A percentile compares a stretch with the other conserved stretches of the same genome.
Evolutionary conservation across 768 basidiomycete species (phyloP).

Genomic region (Gautieria morchelliformis): DNA sequence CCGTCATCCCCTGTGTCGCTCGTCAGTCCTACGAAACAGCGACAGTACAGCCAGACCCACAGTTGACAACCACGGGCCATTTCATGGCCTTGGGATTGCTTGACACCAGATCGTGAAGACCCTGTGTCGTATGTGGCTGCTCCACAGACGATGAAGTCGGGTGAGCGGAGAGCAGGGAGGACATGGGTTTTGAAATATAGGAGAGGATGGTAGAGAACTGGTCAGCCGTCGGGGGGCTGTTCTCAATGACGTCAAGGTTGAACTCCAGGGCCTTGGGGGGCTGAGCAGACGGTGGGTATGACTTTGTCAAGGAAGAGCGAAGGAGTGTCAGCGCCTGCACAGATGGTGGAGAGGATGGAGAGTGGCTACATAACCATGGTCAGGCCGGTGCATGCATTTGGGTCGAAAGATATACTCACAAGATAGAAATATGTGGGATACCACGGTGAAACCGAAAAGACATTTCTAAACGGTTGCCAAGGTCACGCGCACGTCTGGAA

Average conservation of each 20-base stretch:
- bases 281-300: slow-evolving; percentile 47
- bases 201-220: slow-evolving; percentile 59
- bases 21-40: neutral
- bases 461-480: neutral
- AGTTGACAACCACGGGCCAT: slow-evolving; percentile 78
- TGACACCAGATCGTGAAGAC: slow-evolving; percentile 39
- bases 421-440: slow-evolving; percentile 6
- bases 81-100: slow-evolving; percentile 53
- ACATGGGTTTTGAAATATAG: slow-evolving; percentile 36
- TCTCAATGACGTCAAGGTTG: slow-evolving; percentile 63
- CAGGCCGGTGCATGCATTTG: neutral
- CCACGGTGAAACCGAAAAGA: slow-evolving; percentile 6
- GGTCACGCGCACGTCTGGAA: too few relatives aligned
- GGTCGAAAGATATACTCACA: neutral
- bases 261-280: slow-evolving; percentile 42
- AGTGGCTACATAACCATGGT: slow-evolving; percentile 39
- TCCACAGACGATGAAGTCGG: slow-evolving; percentile 34
- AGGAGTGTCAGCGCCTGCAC: slow-evolving; percentile 50
- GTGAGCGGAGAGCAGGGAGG: slow-evolving; percentile 52
- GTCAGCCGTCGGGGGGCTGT: slow-evolving; percentile 51
- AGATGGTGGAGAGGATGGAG: slow-evolving; percentile 56
- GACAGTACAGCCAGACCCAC: slow-evolving; percentile 17
- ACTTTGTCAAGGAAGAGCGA: slow-evolving; percentile 43
- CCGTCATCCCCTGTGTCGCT: slow-evolving; percentile 35
- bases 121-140: slow-evolving; percentile 32